Conservation (phyloP, 2,329 filamentous ascomycete species). For the Aspergillus sp. region DNA sequence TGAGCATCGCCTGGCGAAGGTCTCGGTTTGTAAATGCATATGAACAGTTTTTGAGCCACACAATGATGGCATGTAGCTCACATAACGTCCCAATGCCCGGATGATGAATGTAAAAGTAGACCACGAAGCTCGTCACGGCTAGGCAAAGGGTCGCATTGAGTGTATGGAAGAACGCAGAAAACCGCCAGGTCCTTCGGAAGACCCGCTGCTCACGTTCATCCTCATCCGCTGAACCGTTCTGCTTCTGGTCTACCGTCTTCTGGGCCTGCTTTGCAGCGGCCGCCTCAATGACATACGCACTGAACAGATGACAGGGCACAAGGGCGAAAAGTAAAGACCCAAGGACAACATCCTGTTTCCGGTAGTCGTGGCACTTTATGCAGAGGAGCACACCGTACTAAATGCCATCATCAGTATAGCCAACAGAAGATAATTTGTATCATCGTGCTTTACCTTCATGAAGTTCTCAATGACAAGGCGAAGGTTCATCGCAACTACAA, state of each 20-base stretch:
- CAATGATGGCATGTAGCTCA: slow-evolving; percentile 85
- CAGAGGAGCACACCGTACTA: slow-evolving; percentile 94
- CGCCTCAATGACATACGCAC: slow-evolving; percentile 83
- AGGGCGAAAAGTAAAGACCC: slow-evolving; percentile 73
- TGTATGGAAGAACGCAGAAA: slow-evolving; percentile 71
- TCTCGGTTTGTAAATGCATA: slow-evolving; percentile 97
- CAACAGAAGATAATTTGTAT: too few relatives aligned
- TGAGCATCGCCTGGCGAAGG: slow-evolving; percentile 79
- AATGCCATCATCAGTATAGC: neutral
- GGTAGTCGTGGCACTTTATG: slow-evolving; percentile 80
- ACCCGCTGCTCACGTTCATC: slow-evolving; percentile 50
- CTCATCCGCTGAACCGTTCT: slow-evolving; percentile 49
- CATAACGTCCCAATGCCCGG: slow-evolving; percentile 86
- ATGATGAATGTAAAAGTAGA: slow-evolving; percentile 88
- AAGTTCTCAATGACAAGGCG: slow-evolving; percentile 95
- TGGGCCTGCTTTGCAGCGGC: slow-evolving; percentile 73
- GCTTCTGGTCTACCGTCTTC: slow-evolving; percentile 52
- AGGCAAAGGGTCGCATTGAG: slow-evolving; percentile 78
- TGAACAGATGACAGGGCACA: slow-evolving; percentile 82
- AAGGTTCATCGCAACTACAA: slow-evolving; percentile 77
- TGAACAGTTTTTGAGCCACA: slow-evolving; percentile 92
- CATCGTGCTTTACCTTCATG: slow-evolving; percentile 58
- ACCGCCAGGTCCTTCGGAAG: slow-evolving; percentile 69
- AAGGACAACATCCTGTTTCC: slow-evolving; percentile 64
- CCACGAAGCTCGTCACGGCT: slow-evolving; percentile 68